Conservation (phyloP, 2,329 filamentous ascomycete species). For the Harringtonia aguacate region DNA sequence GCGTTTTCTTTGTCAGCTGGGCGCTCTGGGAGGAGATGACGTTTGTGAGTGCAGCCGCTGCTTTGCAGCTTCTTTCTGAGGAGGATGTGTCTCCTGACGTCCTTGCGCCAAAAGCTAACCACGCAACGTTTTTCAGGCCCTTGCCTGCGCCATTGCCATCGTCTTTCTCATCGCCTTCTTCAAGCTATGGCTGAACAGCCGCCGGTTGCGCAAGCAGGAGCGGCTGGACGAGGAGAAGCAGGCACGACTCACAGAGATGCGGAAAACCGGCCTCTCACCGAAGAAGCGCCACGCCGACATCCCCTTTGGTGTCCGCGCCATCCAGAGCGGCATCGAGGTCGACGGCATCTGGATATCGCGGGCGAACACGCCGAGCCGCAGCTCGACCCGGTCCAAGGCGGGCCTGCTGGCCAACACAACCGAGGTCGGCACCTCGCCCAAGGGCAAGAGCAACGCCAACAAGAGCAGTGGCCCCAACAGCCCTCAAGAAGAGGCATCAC, state of each 20-base stretch:
- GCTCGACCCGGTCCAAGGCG: constrained; percentile 11
- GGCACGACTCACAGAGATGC: constrained; percentile 40
- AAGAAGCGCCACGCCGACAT: constrained; percentile 44
- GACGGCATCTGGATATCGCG: constrained; percentile 73
- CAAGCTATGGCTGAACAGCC: constrained; percentile 56
- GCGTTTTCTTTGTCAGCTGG: constrained; percentile 58
- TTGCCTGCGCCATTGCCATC: constrained; percentile 58
- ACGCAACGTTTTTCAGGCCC: constrained; percentile 54
- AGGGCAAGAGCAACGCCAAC: constrained; percentile 8
- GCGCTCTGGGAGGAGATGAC: constrained; percentile 81
- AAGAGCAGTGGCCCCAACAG: too few relatives aligned
- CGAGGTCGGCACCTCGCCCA: background rate
- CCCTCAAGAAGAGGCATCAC: too few relatives aligned
- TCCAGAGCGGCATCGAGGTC: constrained; percentile 73
- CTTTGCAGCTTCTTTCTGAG: too few relatives aligned
- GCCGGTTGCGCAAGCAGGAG: constrained; percentile 44
- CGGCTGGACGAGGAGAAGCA: constrained; percentile 57
- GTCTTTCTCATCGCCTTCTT: constrained; percentile 58
- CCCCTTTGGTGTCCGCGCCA: constrained; percentile 76
- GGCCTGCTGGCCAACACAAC: background rate
- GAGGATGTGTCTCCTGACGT: constrained; percentile 7
- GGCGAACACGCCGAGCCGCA: constrained; percentile 27
- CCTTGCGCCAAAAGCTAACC: background rate
- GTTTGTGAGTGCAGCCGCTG: constrained; percentile 55
- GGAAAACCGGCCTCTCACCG: constrained; percentile 38